These are phyloP conservation scores for Pleurotus sapidus DNA, from an alignment of 768 basidiomycete genomes.

Conservation along the genomic window DNA sequence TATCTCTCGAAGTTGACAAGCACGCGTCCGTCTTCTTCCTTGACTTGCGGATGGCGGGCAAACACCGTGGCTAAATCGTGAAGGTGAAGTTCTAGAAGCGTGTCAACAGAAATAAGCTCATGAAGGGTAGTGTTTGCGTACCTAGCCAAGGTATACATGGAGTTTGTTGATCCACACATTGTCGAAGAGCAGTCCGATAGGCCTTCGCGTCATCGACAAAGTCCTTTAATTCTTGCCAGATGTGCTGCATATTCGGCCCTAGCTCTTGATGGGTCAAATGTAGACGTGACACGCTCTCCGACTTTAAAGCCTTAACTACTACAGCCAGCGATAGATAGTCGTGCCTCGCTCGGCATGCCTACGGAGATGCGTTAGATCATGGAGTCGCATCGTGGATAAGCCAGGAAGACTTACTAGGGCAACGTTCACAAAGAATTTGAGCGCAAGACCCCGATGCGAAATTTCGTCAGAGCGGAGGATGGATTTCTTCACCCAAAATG, in stretches of 20 bases:
- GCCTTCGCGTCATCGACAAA: constrained; percentile 34
- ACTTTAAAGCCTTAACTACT: constrained; percentile 39
- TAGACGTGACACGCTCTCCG: constrained; percentile 33
- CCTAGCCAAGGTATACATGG: constrained; percentile 41
- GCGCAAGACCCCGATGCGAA: constrained; percentile 31
- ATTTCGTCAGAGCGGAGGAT: constrained; percentile 35
- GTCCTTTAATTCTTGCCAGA: constrained; percentile 29
- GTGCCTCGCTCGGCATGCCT: constrained; percentile 42
- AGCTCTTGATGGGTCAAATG: constrained; percentile 29
- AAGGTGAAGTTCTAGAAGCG: constrained; percentile 33
- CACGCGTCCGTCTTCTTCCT: constrained; percentile 26
- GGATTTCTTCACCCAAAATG: constrained; percentile 37
- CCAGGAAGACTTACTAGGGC: constrained; percentile 28
- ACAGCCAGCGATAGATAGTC: constrained; percentile 44
- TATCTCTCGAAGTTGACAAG: constrained; percentile 45
- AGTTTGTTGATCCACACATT: constrained; percentile 18
- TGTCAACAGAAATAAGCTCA: too few species aligned
- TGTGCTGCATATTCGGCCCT: constrained; percentile 21
- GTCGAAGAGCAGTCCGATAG: constrained; percentile 32
- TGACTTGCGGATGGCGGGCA: constrained; percentile 22
- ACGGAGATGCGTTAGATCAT: background rate
- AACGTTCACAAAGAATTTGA: constrained; percentile 42
- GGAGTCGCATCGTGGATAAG: background rate
- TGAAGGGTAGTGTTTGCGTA: constrained; percentile 13
- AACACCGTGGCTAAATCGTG: constrained; percentile 31